Conservation (phyloP, 331 rosid genomes). For the Malus hybrid region DNA sequence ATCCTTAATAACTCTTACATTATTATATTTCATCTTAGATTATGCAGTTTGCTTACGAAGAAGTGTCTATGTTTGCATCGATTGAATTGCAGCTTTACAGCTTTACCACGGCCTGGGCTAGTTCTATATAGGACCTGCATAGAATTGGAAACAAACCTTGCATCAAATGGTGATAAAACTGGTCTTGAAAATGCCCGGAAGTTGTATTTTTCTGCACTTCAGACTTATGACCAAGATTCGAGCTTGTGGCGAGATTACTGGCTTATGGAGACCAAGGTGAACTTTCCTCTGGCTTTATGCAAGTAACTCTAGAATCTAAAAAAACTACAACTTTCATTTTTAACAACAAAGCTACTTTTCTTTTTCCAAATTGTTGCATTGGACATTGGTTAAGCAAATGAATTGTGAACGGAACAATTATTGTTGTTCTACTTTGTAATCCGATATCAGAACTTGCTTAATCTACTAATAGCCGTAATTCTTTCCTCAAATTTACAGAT, state of each 20-base stretch:
- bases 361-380: not conserved
- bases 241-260: slow-evolving; percentile 71
- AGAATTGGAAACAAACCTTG: slow-evolving; percentile 68
- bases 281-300: not conserved
- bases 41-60: not conserved
- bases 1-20: not conserved
- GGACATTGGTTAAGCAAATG: not conserved
- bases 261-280: slow-evolving; percentile 67
- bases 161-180: slow-evolving; percentile 58
- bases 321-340: not conserved
- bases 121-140: slow-evolving; percentile 56
- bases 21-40: not conserved
- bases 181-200: slow-evolving; percentile 62
- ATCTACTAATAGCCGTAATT: not conserved
- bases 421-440: not conserved
- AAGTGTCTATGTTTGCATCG: not conserved
- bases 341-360: not conserved
- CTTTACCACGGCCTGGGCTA: slow-evolving; percentile 83
- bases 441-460: too few species aligned
- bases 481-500: slow-evolving; percentile 40
- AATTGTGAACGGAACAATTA: not conserved
- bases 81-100: slow-evolving; percentile 59
- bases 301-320: not conserved
- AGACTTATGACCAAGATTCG: slow-evolving; percentile 56
- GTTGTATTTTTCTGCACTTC: slow-evolving; percentile 65